Percentiles rank a stretch among this genome's conserved stretches.
These are phyloP conservation scores for Exophiala sp. DNA, from an alignment of 2,329 filamentous ascomycete species.

Conservation along the genomic window DNA sequence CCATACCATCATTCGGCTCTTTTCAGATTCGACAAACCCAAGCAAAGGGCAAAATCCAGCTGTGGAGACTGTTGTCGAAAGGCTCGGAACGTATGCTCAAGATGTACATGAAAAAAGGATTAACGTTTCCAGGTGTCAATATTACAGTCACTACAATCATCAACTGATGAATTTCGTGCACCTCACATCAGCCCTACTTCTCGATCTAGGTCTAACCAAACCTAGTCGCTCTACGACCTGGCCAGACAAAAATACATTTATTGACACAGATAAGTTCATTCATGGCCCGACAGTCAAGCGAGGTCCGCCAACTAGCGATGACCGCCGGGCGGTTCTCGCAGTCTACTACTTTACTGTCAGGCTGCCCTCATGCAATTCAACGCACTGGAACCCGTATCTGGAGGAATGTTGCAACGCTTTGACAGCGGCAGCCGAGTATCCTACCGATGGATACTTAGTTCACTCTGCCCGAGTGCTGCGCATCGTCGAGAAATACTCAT, in stretches of 20 bases:
- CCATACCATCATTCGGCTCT: not conserved
- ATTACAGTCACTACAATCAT: slow-evolving; percentile 32
- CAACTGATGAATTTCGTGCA: slow-evolving; percentile 35
- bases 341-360: slow-evolving; percentile 8
- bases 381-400: slow-evolving; percentile 49
- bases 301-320: slow-evolving; percentile 11
- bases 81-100: too few relatives aligned
- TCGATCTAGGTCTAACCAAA: slow-evolving; percentile 34
- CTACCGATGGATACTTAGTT: slow-evolving; percentile 45
- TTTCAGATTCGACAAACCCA: too few relatives aligned
- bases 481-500: slow-evolving; percentile 39
- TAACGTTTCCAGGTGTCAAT: slow-evolving; percentile 31
- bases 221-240: slow-evolving; percentile 1
- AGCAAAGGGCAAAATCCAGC: too few relatives aligned
- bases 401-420: slow-evolving; percentile 48
- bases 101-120: too few relatives aligned
- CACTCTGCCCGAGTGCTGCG: slow-evolving; percentile 48
- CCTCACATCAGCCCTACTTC: slow-evolving; percentile 35
- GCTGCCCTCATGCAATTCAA: slow-evolving; percentile 35
- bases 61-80: too few relatives aligned
- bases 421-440: slow-evolving; percentile 41
- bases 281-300: slow-evolving; percentile 7
- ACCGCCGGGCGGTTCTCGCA: slow-evolving; percentile 15
- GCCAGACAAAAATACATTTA: slow-evolving; percentile 4
- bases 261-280: slow-evolving; percentile 8